Evolutionary conservation across 2,329 filamentous ascomycete species (phyloP).

Genomic region (Neonectria faginata): DNA sequence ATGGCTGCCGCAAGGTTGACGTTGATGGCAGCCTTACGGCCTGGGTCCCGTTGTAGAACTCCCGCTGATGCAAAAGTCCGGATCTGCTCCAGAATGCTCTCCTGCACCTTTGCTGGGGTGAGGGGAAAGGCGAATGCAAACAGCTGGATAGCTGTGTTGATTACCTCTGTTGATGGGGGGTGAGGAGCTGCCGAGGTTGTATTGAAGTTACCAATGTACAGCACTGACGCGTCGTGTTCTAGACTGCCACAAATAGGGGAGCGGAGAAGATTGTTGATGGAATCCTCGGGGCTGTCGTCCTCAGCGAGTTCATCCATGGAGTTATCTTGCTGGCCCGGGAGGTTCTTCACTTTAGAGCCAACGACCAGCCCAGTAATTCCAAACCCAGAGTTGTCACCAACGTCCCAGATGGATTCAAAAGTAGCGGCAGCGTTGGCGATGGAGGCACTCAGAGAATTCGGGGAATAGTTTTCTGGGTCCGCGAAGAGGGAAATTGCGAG

Average conservation of each 20-base stretch:
- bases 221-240: conserved; percentile 87
- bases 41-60: conserved; percentile 84
- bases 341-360: conserved; percentile 77
- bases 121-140: conserved; percentile 93
- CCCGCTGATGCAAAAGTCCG: conserved; percentile 87
- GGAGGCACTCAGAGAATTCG: conserved; percentile 86
- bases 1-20: conserved; percentile 90
- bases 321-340: conserved; percentile 75
- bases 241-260: conserved; percentile 84
- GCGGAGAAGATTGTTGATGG: conserved; percentile 70
- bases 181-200: conserved; percentile 68
- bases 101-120: conserved; percentile 91
- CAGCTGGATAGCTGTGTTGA: conserved; percentile 92
- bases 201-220: conserved; percentile 71
- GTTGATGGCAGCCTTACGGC: conserved; percentile 88
- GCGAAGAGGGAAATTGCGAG: conserved; percentile 92
- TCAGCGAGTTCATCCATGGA: conserved; percentile 59
- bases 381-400: conserved; percentile 93
- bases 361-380: conserved; percentile 88
- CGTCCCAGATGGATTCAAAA: conserved; percentile 95
- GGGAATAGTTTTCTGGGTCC: conserved; percentile 88
- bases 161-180: conserved; percentile 90
- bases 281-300: conserved; percentile 70
- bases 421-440: conserved; percentile 91
- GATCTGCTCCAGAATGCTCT: conserved; percentile 94